A percentile compares a stretch with the other conserved stretches of the same genome.
phyloP scores from a whole-genome alignment of 2,329 filamentous ascomycete species.

The Pseudogymnoascus sp. region DNA sequence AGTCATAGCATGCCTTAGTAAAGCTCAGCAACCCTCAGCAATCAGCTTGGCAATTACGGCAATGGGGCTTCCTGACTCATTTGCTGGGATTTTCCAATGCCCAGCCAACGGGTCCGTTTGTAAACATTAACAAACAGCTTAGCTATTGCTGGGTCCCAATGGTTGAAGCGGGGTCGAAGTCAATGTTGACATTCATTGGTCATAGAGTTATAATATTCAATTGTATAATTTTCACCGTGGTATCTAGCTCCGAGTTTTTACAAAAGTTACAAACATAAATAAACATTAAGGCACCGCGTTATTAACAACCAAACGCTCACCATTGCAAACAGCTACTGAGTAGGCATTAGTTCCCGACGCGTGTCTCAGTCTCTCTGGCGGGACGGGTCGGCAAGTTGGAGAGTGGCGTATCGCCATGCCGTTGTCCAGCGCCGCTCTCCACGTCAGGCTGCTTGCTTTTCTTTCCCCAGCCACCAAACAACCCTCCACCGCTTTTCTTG shows the following conservation, averaged over 20 bases:
- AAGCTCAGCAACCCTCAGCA: background rate
- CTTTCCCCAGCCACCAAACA: conserved; percentile 27
- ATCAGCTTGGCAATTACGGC: background rate
- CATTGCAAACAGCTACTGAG: background rate
- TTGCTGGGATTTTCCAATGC: background rate
- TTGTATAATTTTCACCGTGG: background rate
- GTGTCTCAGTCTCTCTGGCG: background rate
- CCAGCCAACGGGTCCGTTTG: background rate
- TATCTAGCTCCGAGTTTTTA: background rate
- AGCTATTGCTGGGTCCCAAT: too few species aligned
- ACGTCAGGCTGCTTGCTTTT: conserved; percentile 25
- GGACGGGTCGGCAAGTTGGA: background rate
- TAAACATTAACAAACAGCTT: background rate
- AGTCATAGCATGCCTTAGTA: background rate
- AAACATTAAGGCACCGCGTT: background rate
- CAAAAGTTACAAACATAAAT: conserved; percentile 5
- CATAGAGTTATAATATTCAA: background rate
- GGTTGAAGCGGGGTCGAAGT: background rate
- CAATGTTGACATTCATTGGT: background rate
- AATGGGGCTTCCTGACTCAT: background rate
- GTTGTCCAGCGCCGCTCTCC: conserved; percentile 14
- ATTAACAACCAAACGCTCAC: background rate
- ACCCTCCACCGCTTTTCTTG: conserved; percentile 16
- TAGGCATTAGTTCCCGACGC: background rate
- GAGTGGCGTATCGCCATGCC: background rate